Base-by-base conservation (phyloP, 768 basidiomycete species). In the Russula sp. region DNA sequence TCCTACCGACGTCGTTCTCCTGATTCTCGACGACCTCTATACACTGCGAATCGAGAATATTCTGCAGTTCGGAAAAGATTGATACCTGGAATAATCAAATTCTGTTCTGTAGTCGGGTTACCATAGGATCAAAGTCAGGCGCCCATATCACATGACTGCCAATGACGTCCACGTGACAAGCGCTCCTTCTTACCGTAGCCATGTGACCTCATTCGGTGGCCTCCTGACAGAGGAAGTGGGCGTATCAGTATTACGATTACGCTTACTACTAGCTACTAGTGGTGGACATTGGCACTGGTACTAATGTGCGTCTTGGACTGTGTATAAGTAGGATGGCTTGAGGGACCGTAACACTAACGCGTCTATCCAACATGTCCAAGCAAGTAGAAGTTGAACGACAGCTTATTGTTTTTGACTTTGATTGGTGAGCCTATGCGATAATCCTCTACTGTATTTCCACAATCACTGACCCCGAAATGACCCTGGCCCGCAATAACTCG, bases 21-120 rank as follows among this genome's bases (percentile, higher is more conserved):
- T 98, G 95, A 76, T 95, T 95, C 80, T 98, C 94, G 22, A 99
- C 95, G 14, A 99, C 81, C 75, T 98, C 95, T 39, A 98, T 81
- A 4, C 94, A 95, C 65, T 98, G 96, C 6, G 82, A 79, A 75
- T 98, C 95, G 52, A 99, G 83, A 4, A 86, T 88, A 77, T 93
- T 95, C 76, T 98, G 96, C 32, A 98, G 80, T 66, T 97, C 92
- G 20, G 85, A 76, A 55, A 99, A 99, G 82, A 73, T 91, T 88
- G 70, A 99, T 89, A 66, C 86, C 94, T 97, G 6, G 68, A 44
- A 18, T 13, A n/a, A 27, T 40, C n/a, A 98, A 98, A 75, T 96
- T 95, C 66, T 87, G 83, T 70, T 89, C 89, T 54, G 77, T 71
- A 35, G 47, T 35, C 2, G 2, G 27, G 27, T 27, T 27, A 27